Evolutionary conservation across 1,284 basidiomycete species (phyloP).

Genomic region (Sutorius eximius): DNA sequence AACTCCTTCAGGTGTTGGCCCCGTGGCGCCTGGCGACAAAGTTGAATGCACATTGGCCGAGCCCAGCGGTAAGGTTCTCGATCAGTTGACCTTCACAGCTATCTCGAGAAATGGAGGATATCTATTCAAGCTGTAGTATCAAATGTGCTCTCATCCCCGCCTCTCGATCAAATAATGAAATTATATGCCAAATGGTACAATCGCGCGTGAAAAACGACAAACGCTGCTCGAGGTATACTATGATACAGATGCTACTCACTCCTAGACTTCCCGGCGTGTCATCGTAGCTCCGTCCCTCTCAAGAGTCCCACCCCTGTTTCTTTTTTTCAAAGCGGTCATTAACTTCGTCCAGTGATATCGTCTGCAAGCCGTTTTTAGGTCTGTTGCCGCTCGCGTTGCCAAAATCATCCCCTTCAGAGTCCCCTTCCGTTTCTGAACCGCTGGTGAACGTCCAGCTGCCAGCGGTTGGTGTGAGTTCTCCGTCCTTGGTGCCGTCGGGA

Average conservation of each 20-base stretch:
- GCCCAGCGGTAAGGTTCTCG: conserved; percentile 56
- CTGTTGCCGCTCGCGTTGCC: conserved; percentile 17
- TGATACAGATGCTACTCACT: conserved; percentile 14
- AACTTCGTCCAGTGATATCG: conserved; percentile 32
- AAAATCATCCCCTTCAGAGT: conserved; percentile 36
- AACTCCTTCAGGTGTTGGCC: conserved; percentile 90
- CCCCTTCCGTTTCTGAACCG: conserved; percentile 36
- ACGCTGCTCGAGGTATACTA: conserved; percentile 17
- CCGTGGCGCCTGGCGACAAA: conserved; percentile 73
- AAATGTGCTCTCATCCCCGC: background rate
- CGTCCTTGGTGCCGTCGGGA: conserved; percentile 37
- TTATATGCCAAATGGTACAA: conserved; percentile 21
- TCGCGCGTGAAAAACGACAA: conserved; percentile 7
- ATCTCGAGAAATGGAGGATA: conserved; percentile 73
- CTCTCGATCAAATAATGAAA: conserved; percentile 4
- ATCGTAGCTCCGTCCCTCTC: background rate
- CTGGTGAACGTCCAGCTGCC: conserved; percentile 68
- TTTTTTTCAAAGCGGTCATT: conserved; percentile 24
- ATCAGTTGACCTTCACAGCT: conserved; percentile 65
- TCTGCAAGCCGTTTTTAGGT: conserved; percentile 22
- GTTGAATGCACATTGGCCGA: conserved; percentile 77
- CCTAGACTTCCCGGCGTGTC: background rate
- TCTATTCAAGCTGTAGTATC: conserved; percentile 42
- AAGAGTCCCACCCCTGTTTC: conserved; percentile 21
- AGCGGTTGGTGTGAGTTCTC: conserved; percentile 60